Base-by-base conservation (phyloP, 1,139 yeast species). In the Taphrina sp. region DNA sequence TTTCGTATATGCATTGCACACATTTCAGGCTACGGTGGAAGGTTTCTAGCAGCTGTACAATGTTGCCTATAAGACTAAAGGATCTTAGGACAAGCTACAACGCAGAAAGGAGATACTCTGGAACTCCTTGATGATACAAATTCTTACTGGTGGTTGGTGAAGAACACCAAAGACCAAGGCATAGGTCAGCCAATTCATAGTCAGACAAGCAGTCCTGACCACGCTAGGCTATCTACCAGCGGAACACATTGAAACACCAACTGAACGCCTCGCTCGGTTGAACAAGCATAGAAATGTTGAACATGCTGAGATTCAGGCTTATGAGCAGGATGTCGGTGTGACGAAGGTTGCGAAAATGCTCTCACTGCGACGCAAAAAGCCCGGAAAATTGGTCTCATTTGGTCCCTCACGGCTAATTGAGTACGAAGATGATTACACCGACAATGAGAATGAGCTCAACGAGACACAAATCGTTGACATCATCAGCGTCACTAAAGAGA, bases 81-180 rank as follows among this genome's bases (percentile, higher is more conserved):
- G 7, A 12, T 10, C 26, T 7, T 20, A 43, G 47, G 95, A 55
- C 98, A 92, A 71, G 86, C 95, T 61, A 81, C 84, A 52, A 76
- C 92, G 5, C 69, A 74, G 24, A 80, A 88, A 64, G 94, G 94
- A 64, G 96, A 89, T 65, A 83, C 95, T 0, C 92, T 94, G 60
- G 74, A 79, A 46, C 72, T 92, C 33, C 72, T 92, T 34, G 90
- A 89, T 65, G 98, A 92, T 66, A 82, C 85, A 58, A 96, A 92
- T 69, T 80, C 88, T 59, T 92, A 92, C 71, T 92, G 98, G 98
- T 92, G 98, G 98, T 73, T 90, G 12, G 90, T 92, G 26, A 77
- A 82, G 59, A 81, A 87, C 63, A 75, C 82, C 58, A 75, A 76
- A 46, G 88, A 84, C 67, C 65, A 69, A 12, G 57, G 68, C 12